Base-by-base conservation (phyloP, 371 early-diverging fungal species). In the Mortierella sp. region DNA sequence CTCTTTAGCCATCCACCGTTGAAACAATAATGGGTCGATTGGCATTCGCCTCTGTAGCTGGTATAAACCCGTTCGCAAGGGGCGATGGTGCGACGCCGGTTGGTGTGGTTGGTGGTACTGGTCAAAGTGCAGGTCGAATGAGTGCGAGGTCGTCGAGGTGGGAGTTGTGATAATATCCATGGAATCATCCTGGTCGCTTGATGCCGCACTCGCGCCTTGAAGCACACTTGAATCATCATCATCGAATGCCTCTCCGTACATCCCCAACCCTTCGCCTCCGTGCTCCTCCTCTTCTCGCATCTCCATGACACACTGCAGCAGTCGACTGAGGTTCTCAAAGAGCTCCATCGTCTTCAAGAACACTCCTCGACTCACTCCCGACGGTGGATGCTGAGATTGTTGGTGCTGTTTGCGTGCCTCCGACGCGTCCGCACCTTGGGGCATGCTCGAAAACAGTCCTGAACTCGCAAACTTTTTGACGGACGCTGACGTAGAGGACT, bases 271-370 rank as follows among this genome's bases (percentile, higher is more conserved):
- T 2, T 58, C 66, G 1, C 68, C 73, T 16, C 61, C 66, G 8
- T 39, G 43, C 44, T 82, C 78, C 29, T 80, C 81, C 52, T 74
- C 75, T 41, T 82, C 82, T 1, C 65, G 75, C 78, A 82, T 82
- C 72, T 82, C 82, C 82, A 74, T 66, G 14, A 82, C 66, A 34
- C 82, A 82, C 40, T 82, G 82, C 40, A 82, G 26, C 13, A 82
- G 40, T 8, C 78, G 67, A 31, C 65, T 48, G 39, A 82, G 65
- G 39, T 72, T 77, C 52, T 82, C 82, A 71, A 74, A 82, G 19
- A 77, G 37, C 45, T 77, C 82, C 82, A 82, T 82, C 16, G 82
- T 77, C 43, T 77, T 74, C 44, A 82, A 26, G n/a, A 74, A 68
- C 14, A 72, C 64, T 8, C 82, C 78, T 11, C 82, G 71, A 5